These are phyloP conservation scores for Salix udensis DNA, from an alignment of 345 rosid species.

Conservation along the genomic window DNA sequence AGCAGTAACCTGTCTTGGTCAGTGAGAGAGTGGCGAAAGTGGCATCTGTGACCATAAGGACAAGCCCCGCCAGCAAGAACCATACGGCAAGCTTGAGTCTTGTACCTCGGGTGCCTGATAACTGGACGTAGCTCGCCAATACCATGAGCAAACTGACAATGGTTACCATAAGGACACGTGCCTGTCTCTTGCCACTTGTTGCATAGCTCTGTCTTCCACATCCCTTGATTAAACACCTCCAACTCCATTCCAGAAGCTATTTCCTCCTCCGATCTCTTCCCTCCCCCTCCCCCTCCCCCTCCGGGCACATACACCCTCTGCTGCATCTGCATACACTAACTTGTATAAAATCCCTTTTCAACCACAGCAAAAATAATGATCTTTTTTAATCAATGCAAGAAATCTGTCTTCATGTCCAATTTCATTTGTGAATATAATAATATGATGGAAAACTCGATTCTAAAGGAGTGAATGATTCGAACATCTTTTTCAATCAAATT, in stretches of 20 bases:
- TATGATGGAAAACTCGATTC: background rate
- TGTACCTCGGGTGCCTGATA: constrained; percentile 22
- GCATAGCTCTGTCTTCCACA: constrained; percentile 26
- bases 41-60: constrained; percentile 21
- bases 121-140: constrained; percentile 18
- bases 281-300: background rate
- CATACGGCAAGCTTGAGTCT: constrained; percentile 21
- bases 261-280: background rate
- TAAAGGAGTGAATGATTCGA: background rate
- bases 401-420: background rate
- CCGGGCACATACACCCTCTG: constrained; percentile 26
- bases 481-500: background rate
- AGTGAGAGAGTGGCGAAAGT: constrained; percentile 23
- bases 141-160: constrained; percentile 22
- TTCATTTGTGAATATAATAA: background rate
- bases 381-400: background rate
- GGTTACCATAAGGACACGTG: constrained; percentile 12
- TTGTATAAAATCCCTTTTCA: background rate
- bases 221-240: constrained; percentile 17
- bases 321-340: constrained; percentile 19
- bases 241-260: constrained; percentile 8
- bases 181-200: constrained; percentile 25
- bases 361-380: background rate
- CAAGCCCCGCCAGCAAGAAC: constrained; percentile 13
- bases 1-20: constrained; percentile 12